Evolutionary conservation across 1,284 basidiomycete genomes (phyloP), one percentile per base, ranked within the genome.

Genomic region (Rhodotorula sp.): DNA sequence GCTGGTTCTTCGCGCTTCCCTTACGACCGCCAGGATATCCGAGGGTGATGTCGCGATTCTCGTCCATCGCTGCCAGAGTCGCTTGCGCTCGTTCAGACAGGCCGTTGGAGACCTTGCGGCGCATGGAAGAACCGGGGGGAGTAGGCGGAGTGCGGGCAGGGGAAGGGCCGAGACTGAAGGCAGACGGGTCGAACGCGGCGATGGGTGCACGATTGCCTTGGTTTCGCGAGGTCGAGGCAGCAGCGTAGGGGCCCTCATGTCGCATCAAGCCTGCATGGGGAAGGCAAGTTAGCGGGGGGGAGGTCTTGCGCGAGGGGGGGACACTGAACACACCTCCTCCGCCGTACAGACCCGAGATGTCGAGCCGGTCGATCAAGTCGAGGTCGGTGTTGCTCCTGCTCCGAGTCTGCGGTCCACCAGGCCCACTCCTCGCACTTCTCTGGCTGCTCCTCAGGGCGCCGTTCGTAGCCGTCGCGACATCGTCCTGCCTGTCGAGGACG

Each of bases 361-460:
- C 74, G 60, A 75, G 72, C 6, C 68, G 59, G 62, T 75, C 74
- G n/a, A 75, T 75, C 36, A 75, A 47, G 65, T 75, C 74, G 44
- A 74, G 64, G 29, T 66, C 69, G 46, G 53, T 48, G 59, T 67
- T 64, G 53, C 67, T 67, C 55, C 70, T 72, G 30, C 62, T 60
- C 56, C 68, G 51, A n/a, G 59, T 51, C 48, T 55, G 59, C 47
- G 61, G 39, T 44, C 39, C 39, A 44, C 46, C 32, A 19, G 58
- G 64, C 29, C 49, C 51, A 6, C 29, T n/a, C 47, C 30, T 59
- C 48, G 46, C 29, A 30, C 51, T 48, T 36, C 59, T 32, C 47
- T 59, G 29, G 54, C 54, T 49, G 44, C 27, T 30, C 29, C n/a
- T 36, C 53, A 66, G 19, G n/a, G 58, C 29, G 9, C 47, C 39